phyloP scores from a whole-genome alignment of 1,139 yeast genomes.

The Komagataea norvegica region DNA sequence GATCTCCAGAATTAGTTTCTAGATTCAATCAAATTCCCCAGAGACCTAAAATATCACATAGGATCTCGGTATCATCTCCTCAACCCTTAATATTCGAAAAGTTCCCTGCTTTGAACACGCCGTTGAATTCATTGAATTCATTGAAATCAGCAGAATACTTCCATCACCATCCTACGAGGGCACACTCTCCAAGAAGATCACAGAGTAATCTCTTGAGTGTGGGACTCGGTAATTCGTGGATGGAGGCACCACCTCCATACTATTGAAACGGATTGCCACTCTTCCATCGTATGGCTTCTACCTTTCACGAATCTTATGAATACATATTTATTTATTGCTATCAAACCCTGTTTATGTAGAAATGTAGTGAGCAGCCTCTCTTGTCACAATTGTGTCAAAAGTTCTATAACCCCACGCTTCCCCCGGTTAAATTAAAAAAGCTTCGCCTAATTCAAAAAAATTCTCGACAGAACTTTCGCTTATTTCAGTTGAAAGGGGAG shows the following conservation, averaged over 20 bases:
- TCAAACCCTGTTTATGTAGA: neutral
- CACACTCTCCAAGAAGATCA: slow-evolving; percentile 23
- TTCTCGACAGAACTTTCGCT: no score
- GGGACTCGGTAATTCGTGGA: slow-evolving; percentile 17
- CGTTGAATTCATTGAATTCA: slow-evolving; percentile 11
- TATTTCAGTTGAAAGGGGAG: no score
- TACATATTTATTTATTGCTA: neutral
- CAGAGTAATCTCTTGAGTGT: slow-evolving; percentile 18
- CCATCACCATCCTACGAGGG: slow-evolving; percentile 6
- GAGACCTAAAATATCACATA: slow-evolving; percentile 1
- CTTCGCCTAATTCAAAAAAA: neutral
- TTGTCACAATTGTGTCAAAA: no score
- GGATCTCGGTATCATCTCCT: slow-evolving; percentile 2
- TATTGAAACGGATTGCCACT: slow-evolving; percentile 4
- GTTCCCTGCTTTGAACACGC: slow-evolving; percentile 7
- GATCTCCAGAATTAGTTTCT: neutral
- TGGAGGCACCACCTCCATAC: slow-evolving; percentile 23
- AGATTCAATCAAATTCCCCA: neutral
- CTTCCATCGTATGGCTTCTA: slow-evolving; percentile 1
- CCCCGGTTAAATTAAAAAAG: neutral
- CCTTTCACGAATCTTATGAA: slow-evolving; percentile 1
- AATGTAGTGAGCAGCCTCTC: neutral
- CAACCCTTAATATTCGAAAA: slow-evolving; percentile 15
- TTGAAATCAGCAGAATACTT: slow-evolving; percentile 10
- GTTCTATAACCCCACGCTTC: no score